Conservation (phyloP, 345 rosid species). For the Cardamine occulta region DNA sequence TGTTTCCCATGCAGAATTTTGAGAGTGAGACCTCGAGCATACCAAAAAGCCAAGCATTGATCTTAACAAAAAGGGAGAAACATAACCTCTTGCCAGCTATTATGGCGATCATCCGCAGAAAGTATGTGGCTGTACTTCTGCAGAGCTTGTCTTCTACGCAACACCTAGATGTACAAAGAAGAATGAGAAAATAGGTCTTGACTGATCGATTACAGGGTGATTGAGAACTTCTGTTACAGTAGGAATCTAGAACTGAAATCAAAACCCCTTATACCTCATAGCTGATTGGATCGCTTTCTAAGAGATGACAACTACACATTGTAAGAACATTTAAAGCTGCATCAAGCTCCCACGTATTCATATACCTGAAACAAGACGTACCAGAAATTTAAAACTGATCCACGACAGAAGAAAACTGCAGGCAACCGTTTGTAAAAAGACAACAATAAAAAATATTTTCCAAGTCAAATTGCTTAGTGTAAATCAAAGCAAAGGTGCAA, state of each 20-base stretch:
- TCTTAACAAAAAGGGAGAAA: conserved; percentile 35
- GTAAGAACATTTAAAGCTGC: conserved; percentile 94
- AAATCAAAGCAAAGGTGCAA: not conserved
- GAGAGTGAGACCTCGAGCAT: conserved; percentile 6
- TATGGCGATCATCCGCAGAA: conserved; percentile 78
- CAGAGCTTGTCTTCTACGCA: conserved; percentile 84
- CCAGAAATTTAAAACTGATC: conserved; percentile 6
- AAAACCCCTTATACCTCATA: conserved; percentile 60
- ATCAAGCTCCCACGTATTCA: conserved; percentile 91
- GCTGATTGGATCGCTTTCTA: conserved; percentile 62
- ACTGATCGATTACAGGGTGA: conserved; percentile 16
- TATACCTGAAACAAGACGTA: conserved; percentile 59
- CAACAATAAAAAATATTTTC: not conserved
- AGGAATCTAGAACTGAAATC: conserved; percentile 31
- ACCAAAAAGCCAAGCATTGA: conserved; percentile 36
- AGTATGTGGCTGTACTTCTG: conserved; percentile 91
- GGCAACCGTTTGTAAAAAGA: conserved; percentile 14
- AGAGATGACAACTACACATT: conserved; percentile 95
- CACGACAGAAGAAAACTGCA: conserved; percentile 10
- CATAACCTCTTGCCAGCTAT: conserved; percentile 97
- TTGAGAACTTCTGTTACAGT: not conserved
- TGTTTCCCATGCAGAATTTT: conserved; percentile 35
- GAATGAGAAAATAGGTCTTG: conserved; percentile 11
- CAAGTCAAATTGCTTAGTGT: not conserved
- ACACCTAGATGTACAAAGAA: conserved; percentile 54